Evolutionary conservation across 202 grass and related monocot species (phyloP), one percentile per base, ranked within the genome.

Genomic region (Carex sylvatica): DNA sequence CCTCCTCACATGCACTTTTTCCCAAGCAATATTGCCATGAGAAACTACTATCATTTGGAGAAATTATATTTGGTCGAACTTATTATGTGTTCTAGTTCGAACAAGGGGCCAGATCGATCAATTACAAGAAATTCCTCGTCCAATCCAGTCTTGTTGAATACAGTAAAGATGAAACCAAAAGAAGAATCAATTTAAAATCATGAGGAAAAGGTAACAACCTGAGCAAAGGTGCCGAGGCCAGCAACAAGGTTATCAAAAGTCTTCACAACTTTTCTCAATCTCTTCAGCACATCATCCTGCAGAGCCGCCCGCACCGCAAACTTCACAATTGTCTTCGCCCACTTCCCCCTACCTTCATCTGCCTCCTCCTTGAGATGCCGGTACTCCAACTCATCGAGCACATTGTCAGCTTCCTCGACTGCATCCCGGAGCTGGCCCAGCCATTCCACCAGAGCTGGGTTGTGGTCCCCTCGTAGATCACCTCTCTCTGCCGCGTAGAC

Each of bases 341-440:
- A 5, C 40, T 49, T 72, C 4, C 19, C 69, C 40, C 0, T 46
- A 20, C 9, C 19, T 47, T 14, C 19, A 15, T 46, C 11, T 49
- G 46, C 46, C 46, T 49, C 46, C 46, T 3, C 46, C 2, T 49
- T 13, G 11, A 49, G 46, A 49, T 3, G 11, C 11, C 0, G 40
- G 42, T 72, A 72, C 19, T 72, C 69, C 19, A 72, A 14, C 47
- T 49, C 69, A 72, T 72, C 69, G 4, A 72, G 10, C 42, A 72
- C 69, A 26, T 26, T 72, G 40, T 26, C 19, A 0, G 69, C 69
- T 6, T 72, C 69, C 3, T 72, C 69, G 0, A 24, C 19, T 0
- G n/a, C 69, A 72, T 72, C 69, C 69, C 42, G 9, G 10, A 72
- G 40, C 40, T 2, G 1, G 18, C 40, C 42, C 19, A 49, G 40